Evolutionary conservation across 331 rosid genomes (phyloP).

Genomic region (Arachis monticola): DNA sequence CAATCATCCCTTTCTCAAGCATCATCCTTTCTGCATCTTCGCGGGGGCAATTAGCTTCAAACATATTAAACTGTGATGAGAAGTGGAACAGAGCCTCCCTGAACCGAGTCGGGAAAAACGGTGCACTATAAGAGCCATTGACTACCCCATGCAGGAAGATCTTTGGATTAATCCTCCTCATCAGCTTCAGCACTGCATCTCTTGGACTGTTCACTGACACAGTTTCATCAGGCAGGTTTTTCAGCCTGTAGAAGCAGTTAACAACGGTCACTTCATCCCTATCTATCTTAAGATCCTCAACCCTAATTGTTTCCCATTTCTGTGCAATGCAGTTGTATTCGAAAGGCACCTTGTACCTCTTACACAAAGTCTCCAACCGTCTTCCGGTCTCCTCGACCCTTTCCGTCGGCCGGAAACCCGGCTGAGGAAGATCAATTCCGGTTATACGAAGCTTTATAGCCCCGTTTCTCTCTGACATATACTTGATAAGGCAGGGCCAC

Average conservation of each 20-base stretch:
- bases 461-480: slow-evolving; percentile 56
- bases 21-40: slow-evolving; percentile 59
- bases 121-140: slow-evolving; percentile 77
- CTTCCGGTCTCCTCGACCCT: slow-evolving; percentile 71
- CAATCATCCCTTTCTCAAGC: slow-evolving; percentile 63
- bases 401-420: slow-evolving; percentile 80
- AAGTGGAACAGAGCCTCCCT: slow-evolving; percentile 74
- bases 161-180: slow-evolving; percentile 67
- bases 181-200: slow-evolving; percentile 67
- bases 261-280: slow-evolving; percentile 66
- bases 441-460: slow-evolving; percentile 76
- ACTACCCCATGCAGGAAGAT: slow-evolving; percentile 76
- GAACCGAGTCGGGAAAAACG: slow-evolving; percentile 77
- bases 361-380: slow-evolving; percentile 67
- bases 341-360: slow-evolving; percentile 70
- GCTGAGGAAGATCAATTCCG: slow-evolving; percentile 81
- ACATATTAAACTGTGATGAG: slow-evolving; percentile 78
- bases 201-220: slow-evolving; percentile 59
- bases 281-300: slow-evolving; percentile 66
- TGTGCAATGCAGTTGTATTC: slow-evolving; percentile 64
- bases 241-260: slow-evolving; percentile 72
- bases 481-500: slow-evolving; percentile 85
- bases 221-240: slow-evolving; percentile 73
- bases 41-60: slow-evolving; percentile 61
- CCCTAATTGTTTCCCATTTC: slow-evolving; percentile 77